Evolutionary conservation across 805 yeast genomes (phyloP), one percentile per base, ranked within the genome.

Genomic region (Starmerella bombi): DNA sequence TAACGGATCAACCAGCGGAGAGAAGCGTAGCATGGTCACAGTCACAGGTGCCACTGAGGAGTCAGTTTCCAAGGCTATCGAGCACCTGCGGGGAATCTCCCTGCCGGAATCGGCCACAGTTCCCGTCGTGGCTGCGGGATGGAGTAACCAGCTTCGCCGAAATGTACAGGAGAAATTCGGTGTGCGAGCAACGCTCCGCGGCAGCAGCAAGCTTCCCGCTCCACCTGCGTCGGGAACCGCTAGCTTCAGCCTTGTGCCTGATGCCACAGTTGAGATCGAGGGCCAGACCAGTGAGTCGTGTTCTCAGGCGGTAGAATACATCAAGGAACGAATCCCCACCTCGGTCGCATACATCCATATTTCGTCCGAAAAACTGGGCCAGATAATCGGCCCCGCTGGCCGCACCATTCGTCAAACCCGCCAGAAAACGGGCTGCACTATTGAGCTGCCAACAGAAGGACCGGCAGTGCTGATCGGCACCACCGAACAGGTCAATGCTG

Each of bases 351-450:
- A 74, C 71, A 61, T 80, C 45, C 78, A 79, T 70, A 61, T 74
- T 30, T 59, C 71, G 32, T 67, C 72, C 42, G 60, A 74, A 12
- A 55, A 60, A 21, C 56, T 57, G 34, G 37, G 31, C 37, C 19
- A 15, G 56, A 65, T 83, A 39, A 72, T 84, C 48, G 94, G 94
- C 7, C 75, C 83, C 14, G 77, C 73, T 50, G 94, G 94, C 35
- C 61, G 75, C 27, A 74, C 71, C 46, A 66, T 83, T 55, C 74
- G 70, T 52, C 62, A 63, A 48, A 68, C 82, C 44, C 75, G 91
- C 63, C 63, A 64, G 21, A 63, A 67, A 43, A 65, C 80, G 3
- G 45, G 45, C n/a, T 41, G 50, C 35, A n/a, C 18, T 7, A 43
- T 53, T 12, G 48, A 43, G 17, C 41, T 50, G 15, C 55, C 47